phyloP scores from a whole-genome alignment of 352 stramenopile species.

The Globisporangium spinosum region DNA sequence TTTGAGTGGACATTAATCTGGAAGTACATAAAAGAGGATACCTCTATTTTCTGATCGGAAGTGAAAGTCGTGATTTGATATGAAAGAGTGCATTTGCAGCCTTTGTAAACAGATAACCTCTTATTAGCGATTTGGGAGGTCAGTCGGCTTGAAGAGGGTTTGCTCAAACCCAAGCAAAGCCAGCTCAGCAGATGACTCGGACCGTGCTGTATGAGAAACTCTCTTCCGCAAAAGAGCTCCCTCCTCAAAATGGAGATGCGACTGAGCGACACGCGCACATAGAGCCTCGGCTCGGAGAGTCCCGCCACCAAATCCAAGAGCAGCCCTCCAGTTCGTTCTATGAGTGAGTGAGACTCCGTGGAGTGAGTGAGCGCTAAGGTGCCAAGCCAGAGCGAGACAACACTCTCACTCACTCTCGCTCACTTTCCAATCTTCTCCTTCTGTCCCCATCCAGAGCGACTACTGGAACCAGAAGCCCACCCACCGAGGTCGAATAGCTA shows the following conservation, averaged over 20 bases:
- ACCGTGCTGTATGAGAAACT: constrained; percentile 2
- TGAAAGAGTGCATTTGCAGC: neutral
- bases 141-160: neutral
- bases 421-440: constrained; percentile 6
- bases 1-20: constrained; percentile 1
- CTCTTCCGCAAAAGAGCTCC: neutral
- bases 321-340: neutral
- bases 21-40: neutral
- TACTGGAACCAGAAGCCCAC: neutral
- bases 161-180: neutral
- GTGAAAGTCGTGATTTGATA: neutral
- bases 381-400: neutral
- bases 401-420: neutral
- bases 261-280: neutral
- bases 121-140: neutral
- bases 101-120: neutral
- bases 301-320: neutral
- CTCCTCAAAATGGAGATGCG: constrained; percentile 3
- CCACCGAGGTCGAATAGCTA: neutral
- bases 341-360: neutral
- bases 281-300: neutral
- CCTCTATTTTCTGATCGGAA: neutral
- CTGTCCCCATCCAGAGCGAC: neutral
- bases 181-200: constrained; percentile 5
- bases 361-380: neutral